phyloP scores from a whole-genome alignment of 768 basidiomycete species.

The Tylopilus felleus region DNA sequence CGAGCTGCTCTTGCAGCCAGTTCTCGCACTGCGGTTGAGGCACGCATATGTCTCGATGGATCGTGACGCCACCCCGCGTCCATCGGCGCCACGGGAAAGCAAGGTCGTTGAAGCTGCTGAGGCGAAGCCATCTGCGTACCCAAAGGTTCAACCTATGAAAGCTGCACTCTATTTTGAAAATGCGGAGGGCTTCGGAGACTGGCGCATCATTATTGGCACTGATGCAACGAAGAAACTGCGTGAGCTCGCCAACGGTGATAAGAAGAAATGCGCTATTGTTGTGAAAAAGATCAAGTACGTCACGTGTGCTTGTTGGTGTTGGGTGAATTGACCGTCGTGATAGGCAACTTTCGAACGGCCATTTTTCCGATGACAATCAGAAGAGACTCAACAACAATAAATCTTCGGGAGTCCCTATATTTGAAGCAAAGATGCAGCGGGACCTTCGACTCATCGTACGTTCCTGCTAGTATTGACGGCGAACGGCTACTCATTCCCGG shows the following conservation, averaged over 20 bases:
- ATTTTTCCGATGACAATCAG: constrained; percentile 68
- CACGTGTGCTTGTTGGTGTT: neutral
- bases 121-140: constrained; percentile 33
- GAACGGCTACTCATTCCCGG: neutral
- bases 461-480: neutral
- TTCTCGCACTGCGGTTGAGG: constrained; percentile 7
- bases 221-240: constrained; percentile 49
- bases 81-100: neutral
- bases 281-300: constrained; percentile 67
- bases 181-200: constrained; percentile 58
- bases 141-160: constrained; percentile 55
- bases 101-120: neutral
- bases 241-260: constrained; percentile 43
- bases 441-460: constrained; percentile 51
- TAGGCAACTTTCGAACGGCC: constrained; percentile 67
- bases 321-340: neutral
- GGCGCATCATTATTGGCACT: constrained; percentile 56
- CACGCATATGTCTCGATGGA: constrained; percentile 7
- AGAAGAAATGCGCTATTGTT: constrained; percentile 48
- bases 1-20: constrained; percentile 17
- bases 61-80: neutral
- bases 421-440: constrained; percentile 63
- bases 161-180: constrained; percentile 59
- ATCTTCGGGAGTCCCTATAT: constrained; percentile 51
- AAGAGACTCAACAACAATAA: constrained; percentile 55